A percentile compares a stretch with the other conserved stretches of the same genome.
Evolutionary conservation across 352 stramenopile species (phyloP).

Genomic region (Paralagenidium karlingii): DNA sequence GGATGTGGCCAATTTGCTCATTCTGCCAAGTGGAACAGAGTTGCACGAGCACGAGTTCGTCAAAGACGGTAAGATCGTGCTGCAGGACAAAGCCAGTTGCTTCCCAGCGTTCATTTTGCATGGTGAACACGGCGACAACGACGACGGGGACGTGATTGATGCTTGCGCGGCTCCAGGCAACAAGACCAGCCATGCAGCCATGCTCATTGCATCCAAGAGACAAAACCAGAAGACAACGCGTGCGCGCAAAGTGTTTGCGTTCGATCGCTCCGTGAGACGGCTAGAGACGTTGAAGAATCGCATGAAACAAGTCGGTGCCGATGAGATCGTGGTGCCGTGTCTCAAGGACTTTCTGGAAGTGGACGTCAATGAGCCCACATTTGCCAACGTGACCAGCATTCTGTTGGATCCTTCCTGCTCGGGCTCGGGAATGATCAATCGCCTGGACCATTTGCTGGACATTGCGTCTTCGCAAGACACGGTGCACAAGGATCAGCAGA

Average conservation of each 20-base stretch:
- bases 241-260: conserved; percentile 86
- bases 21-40: conserved; percentile 81
- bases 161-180: conserved; percentile 96
- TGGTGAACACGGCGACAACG: conserved; percentile 39
- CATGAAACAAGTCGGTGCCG: conserved; percentile 71
- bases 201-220: conserved; percentile 68
- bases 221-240: conserved; percentile 13
- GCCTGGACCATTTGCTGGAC: conserved; percentile 86
- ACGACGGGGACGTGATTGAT: conserved; percentile 87
- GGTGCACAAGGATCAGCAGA: conserved; percentile 8
- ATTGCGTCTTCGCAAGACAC: conserved; percentile 53
- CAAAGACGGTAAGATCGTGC: conserved; percentile 75
- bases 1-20: conserved; percentile 86
- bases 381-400: conserved; percentile 84
- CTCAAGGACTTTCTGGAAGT: conserved; percentile 90
- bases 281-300: conserved; percentile 81
- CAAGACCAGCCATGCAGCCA: conserved; percentile 96
- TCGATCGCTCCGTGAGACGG: conserved; percentile 85
- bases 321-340: conserved; percentile 67
- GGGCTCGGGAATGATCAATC: conserved; percentile 92
- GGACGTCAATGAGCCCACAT: conserved; percentile 54
- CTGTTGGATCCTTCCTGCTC: conserved; percentile 95
- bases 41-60: conserved; percentile 77
- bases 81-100: conserved; percentile 97
- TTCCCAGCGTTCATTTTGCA: conserved; percentile 93